phyloP scores from a whole-genome alignment of 768 basidiomycete species.

The Pisolithus marmoratus region DNA sequence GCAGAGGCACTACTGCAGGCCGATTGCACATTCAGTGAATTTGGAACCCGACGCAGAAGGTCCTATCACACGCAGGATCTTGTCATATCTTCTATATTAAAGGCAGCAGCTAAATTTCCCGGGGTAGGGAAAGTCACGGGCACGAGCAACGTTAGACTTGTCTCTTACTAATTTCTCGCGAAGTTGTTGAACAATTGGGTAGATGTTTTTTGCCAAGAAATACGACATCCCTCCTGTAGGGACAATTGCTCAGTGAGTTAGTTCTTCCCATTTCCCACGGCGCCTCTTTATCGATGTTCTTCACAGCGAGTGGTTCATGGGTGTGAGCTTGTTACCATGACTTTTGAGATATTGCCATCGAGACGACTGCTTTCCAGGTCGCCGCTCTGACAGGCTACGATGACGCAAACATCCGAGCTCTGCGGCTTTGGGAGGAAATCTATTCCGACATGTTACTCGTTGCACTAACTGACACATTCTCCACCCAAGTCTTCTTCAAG shows the following conservation, averaged over 20 bases:
- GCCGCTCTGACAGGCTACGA: constrained; percentile 84
- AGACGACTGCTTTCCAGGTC: constrained; percentile 39
- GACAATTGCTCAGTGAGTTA: constrained; percentile 78
- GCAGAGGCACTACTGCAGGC: constrained; percentile 54
- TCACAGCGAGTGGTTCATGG: constrained; percentile 87
- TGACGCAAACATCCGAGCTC: constrained; percentile 61
- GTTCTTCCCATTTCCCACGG: background rate
- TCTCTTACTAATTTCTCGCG: constrained; percentile 9
- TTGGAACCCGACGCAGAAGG: constrained; percentile 79
- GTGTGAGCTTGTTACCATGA: constrained; percentile 37
- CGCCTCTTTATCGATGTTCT: constrained; percentile 3
- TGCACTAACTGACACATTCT: constrained; percentile 94
- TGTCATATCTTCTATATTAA: constrained; percentile 62
- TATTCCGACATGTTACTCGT: constrained; percentile 54
- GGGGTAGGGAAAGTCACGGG: constrained; percentile 50
- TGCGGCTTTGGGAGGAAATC: constrained; percentile 84
- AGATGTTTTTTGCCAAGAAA: constrained; percentile 84
- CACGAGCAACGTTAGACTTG: constrained; percentile 73
- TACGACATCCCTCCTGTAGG: constrained; percentile 64
- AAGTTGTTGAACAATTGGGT: background rate
- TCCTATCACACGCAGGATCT: constrained; percentile 72
- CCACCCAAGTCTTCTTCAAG: constrained; percentile 79
- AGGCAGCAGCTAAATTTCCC: constrained; percentile 50
- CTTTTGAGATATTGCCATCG: background rate
- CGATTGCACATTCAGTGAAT: constrained; percentile 75